Conservation (phyloP, 257 asterid genomes). For the Schizonepeta tenuifolia region DNA sequence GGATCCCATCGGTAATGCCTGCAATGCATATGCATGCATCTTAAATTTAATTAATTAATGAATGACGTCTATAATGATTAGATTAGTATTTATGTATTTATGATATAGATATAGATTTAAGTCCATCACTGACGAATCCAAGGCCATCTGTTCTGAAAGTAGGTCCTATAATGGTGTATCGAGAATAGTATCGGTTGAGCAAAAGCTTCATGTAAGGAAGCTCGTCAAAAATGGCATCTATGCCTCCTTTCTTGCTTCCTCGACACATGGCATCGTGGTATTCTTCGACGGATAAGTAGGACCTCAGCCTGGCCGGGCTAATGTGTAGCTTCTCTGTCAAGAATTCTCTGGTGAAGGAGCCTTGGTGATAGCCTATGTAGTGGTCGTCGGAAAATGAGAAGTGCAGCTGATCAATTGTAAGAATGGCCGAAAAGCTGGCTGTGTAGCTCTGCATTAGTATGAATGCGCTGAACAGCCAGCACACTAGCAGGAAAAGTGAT, state of each 20-base stretch:
- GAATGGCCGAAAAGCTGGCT: conserved; percentile 54
- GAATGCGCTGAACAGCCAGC: conserved; percentile 55
- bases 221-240: conserved; percentile 55
- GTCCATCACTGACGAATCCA: conserved; percentile 42
- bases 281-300: conserved; percentile 32
- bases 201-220: conserved; percentile 51
- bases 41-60: no score
- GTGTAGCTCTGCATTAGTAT: conserved; percentile 66
- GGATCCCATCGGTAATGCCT: conserved; percentile 59
- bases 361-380: conserved; percentile 44
- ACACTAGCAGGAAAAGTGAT: conserved; percentile 45
- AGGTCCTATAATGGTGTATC: conserved; percentile 50
- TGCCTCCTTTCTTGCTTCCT: conserved; percentile 52
- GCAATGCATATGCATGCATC: conserved; percentile 2
- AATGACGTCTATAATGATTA: no score
- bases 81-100: no score
- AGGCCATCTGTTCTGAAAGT: conserved; percentile 51
- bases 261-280: conserved; percentile 43
- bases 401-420: conserved; percentile 52
- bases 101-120: no score
- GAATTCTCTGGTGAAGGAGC: conserved; percentile 33
- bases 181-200: conserved; percentile 32
- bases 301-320: conserved; percentile 32
- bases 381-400: conserved; percentile 36
- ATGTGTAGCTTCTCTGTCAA: not conserved